Evolutionary conservation across 331 rosid genomes (phyloP).

Genomic region (Malus hybrid): DNA sequence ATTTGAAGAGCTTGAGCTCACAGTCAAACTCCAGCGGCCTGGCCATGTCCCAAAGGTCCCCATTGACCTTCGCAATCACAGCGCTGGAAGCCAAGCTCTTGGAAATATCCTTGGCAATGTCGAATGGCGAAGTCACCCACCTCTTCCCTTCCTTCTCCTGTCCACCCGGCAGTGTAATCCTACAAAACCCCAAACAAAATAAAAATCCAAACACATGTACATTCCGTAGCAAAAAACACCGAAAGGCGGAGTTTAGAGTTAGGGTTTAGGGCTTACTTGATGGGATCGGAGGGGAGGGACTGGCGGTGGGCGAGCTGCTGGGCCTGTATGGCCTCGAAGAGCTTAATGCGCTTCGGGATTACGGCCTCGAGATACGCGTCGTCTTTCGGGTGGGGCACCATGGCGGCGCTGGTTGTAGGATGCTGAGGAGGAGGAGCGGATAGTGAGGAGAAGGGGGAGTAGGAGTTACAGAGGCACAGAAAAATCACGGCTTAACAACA

Average conservation of each 20-base stretch:
- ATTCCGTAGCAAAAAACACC: too few species aligned
- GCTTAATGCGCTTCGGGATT: slow-evolving; percentile 54
- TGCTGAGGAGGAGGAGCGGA: slow-evolving; percentile 12
- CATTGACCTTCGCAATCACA: slow-evolving; percentile 79
- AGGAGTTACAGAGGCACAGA: neutral
- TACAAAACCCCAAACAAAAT: neutral
- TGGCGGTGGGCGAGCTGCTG: slow-evolving; percentile 35
- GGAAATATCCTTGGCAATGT: slow-evolving; percentile 69
- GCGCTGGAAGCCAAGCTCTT: slow-evolving; percentile 74
- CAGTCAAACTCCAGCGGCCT: slow-evolving; percentile 77
- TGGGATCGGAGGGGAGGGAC: slow-evolving; percentile 69
- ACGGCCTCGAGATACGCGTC: slow-evolving; percentile 43
- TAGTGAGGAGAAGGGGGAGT: slow-evolving; percentile 11
- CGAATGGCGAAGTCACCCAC: slow-evolving; percentile 74
- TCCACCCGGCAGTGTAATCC: slow-evolving; percentile 66
- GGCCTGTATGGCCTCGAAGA: slow-evolving; percentile 50
- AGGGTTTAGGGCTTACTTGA: slow-evolving; percentile 28
- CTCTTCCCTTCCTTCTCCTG: slow-evolving; percentile 62
- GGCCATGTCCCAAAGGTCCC: slow-evolving; percentile 76
- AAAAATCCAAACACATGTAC: neutral
- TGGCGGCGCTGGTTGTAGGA: slow-evolving; percentile 13
- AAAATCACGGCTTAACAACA: too few species aligned
- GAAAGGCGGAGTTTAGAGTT: neutral
- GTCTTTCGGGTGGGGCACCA: slow-evolving; percentile 53
- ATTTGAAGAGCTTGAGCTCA: slow-evolving; percentile 59